phyloP scores from a whole-genome alignment of 2,329 filamentous ascomycete species.

The Colletotrichum gloeosporioides region DNA sequence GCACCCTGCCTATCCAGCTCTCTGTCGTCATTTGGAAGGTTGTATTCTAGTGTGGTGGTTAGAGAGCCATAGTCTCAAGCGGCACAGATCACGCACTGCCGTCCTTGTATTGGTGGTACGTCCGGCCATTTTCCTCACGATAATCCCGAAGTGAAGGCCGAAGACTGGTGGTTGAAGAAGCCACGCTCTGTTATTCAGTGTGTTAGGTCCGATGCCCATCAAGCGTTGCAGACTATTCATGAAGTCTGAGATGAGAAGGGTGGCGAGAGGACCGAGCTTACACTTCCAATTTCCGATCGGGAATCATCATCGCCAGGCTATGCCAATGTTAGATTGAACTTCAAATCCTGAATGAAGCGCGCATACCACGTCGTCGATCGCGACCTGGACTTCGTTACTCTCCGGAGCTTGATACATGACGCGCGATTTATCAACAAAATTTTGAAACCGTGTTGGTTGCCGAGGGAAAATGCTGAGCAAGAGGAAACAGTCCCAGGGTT shows the following conservation, averaged over 20 bases:
- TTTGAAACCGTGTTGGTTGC: too few relatives aligned
- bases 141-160: background rate
- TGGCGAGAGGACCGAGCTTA: too few relatives aligned
- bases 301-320: background rate
- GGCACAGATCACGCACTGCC: background rate
- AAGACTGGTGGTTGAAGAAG: background rate
- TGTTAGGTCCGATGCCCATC: too few relatives aligned
- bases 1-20: slow-evolving; percentile 5
- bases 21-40: slow-evolving; percentile 3
- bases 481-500: background rate
- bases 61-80: too few relatives aligned
- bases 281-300: background rate
- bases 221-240: background rate
- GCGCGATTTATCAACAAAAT: background rate
- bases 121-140: background rate
- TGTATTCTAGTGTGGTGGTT: background rate
- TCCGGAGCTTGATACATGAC: background rate
- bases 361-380: background rate
- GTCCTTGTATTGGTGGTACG: background rate
- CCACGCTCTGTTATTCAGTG: background rate
- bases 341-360: background rate
- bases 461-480: background rate
- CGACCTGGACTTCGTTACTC: background rate
- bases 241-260: background rate
- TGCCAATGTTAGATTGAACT: background rate